phyloP scores from a whole-genome alignment of 495 filamentous ascomycete species.

The Talaromyces ruber region DNA sequence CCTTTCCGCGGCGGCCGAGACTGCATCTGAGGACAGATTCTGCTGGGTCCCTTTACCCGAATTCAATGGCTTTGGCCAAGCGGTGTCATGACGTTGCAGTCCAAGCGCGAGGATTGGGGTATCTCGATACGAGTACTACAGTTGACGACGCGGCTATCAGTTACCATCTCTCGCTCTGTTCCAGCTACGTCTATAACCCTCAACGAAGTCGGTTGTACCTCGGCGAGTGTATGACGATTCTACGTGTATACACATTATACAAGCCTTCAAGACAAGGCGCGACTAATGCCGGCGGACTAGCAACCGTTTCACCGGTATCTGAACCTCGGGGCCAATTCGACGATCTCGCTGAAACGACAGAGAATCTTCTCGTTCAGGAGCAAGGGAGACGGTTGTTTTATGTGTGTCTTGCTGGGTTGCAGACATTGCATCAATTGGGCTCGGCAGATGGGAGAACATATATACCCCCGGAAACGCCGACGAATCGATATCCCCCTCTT shows the following conservation, averaged over 20 bases:
- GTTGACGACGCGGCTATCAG: conserved; percentile 81
- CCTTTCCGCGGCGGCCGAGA: conserved; percentile 71
- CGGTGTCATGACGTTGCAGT: conserved; percentile 65
- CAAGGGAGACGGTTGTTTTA: conserved; percentile 74
- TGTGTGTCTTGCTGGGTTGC: conserved; percentile 58
- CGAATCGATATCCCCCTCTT: conserved; percentile 69
- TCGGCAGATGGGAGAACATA: conserved; percentile 52
- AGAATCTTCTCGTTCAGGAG: conserved; percentile 68
- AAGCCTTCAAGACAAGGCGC: conserved; percentile 29
- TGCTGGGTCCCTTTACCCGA: conserved; percentile 41
- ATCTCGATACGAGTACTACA: conserved; percentile 56
- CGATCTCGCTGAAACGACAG: conserved; percentile 13
- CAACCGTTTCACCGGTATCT: conserved; percentile 14
- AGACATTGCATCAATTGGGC: conserved; percentile 59
- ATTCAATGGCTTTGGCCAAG: conserved; percentile 62
- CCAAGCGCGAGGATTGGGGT: conserved; percentile 60
- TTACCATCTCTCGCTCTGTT: conserved; percentile 69
- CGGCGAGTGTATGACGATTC: conserved; percentile 63
- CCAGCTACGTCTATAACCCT: conserved; percentile 60
- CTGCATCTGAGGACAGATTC: conserved; percentile 57
- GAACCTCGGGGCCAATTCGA: conserved; percentile 13
- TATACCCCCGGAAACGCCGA: conserved; percentile 62
- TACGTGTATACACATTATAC: conserved; percentile 57
- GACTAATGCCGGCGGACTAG: neutral
- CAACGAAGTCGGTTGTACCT: conserved; percentile 61